phyloP scores from a whole-genome alignment of 495 filamentous ascomycete species.

The Neurospora africana region DNA sequence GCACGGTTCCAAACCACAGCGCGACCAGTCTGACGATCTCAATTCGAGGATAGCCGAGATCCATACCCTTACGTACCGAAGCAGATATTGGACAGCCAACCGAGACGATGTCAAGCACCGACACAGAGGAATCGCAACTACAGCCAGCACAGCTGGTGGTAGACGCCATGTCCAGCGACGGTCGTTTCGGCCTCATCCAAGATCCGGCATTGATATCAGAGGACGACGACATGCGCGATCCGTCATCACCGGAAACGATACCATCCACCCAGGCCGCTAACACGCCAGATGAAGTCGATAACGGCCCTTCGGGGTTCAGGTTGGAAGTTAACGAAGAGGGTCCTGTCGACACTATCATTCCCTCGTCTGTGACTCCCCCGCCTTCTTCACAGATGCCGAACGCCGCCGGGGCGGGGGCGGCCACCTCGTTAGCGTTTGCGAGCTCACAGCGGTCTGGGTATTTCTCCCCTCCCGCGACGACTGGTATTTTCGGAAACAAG shows the following conservation, averaged over 20 bases:
- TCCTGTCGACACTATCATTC: conserved; percentile 25
- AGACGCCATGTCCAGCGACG: conserved; percentile 19
- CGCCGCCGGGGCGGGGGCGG: conserved; percentile 18
- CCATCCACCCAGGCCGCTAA: conserved; percentile 33
- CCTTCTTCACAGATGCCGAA: conserved; percentile 58
- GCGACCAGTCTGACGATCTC: background rate
- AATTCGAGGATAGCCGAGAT: background rate
- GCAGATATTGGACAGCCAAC: background rate
- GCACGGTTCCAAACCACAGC: background rate
- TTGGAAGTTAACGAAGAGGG: conserved; percentile 32
- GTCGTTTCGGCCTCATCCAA: conserved; percentile 13
- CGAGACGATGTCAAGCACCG: conserved; percentile 5
- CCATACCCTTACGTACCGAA: background rate
- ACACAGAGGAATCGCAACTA: conserved; percentile 8
- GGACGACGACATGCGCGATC: conserved; percentile 13
- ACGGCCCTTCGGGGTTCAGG: conserved; percentile 25
- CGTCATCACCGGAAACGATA: conserved; percentile 32
- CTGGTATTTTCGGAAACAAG: conserved; percentile 33
- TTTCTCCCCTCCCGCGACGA: conserved; percentile 48
- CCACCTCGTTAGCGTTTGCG: conserved; percentile 32
- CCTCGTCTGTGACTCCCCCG: conserved; percentile 57
- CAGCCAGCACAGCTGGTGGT: conserved; percentile 11
- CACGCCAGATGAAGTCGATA: conserved; percentile 22
- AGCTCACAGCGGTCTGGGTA: conserved; percentile 31
- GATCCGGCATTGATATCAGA: conserved; percentile 32